phyloP scores from a whole-genome alignment of 345 rosid species.

The Lumnitzera littorea region DNA sequence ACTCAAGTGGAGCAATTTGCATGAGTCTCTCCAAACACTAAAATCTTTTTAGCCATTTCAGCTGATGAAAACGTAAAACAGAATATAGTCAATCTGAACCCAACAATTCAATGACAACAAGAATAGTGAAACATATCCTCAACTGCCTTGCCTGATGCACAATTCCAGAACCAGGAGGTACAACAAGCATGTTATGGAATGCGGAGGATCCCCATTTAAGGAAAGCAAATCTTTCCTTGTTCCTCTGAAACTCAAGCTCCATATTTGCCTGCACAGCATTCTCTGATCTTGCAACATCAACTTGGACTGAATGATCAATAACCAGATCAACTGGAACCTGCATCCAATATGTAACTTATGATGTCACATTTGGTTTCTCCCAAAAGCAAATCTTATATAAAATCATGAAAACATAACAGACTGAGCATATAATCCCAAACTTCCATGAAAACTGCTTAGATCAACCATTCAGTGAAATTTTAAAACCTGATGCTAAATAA shows the following conservation, averaged over 20 bases:
- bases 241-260: slow-evolving; percentile 93
- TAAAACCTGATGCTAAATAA: too few species aligned
- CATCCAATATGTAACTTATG: slow-evolving; percentile 8
- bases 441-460: background rate
- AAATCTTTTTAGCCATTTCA: too few species aligned
- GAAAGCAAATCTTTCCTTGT: slow-evolving; percentile 94
- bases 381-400: background rate
- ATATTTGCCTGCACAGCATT: slow-evolving; percentile 96
- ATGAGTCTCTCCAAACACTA: too few species aligned
- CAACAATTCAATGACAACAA: background rate
- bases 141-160: slow-evolving; percentile 80
- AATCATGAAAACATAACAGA: background rate
- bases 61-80: too few species aligned
- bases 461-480: too few species aligned
- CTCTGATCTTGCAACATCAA: slow-evolving; percentile 90
- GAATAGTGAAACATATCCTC: background rate
- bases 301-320: slow-evolving; percentile 98
- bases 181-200: slow-evolving; percentile 93
- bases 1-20: too few species aligned
- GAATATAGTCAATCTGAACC: too few species aligned
- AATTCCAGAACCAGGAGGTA: slow-evolving; percentile 99
- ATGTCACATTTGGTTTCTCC: background rate
- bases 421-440: background rate
- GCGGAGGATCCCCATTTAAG: slow-evolving; percentile 98
- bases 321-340: slow-evolving; percentile 99